Evolutionary conservation across 306 rosid genomes (phyloP).

Genomic region (Quercus dentata): DNA sequence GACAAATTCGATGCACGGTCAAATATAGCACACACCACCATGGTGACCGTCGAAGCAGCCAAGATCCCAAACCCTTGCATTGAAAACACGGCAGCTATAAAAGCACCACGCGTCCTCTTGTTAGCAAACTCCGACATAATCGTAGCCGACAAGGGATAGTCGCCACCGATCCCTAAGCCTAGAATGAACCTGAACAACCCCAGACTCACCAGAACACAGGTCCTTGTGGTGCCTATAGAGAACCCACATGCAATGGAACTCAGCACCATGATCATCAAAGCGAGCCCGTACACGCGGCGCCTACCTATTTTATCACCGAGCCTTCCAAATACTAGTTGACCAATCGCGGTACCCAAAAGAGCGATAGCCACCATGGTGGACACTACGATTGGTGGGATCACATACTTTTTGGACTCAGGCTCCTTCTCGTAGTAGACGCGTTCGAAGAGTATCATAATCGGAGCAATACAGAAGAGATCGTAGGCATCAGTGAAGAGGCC

Average conservation of each 20-base stretch:
- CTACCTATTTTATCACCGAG: conserved; percentile 66
- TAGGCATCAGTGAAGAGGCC: conserved; percentile 81
- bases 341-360: conserved; percentile 49
- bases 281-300: conserved; percentile 51
- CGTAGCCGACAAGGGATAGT: conserved; percentile 72
- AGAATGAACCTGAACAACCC: conserved; percentile 65
- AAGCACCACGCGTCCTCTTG: conserved; percentile 67
- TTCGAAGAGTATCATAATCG: conserved; percentile 44
- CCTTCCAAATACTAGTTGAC: conserved; percentile 56
- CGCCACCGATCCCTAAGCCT: conserved; percentile 80
- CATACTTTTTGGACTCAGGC: not conserved
- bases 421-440: conserved; percentile 37
- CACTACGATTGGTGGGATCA: conserved; percentile 11
- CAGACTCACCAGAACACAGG: conserved; percentile 48
- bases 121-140: conserved; percentile 88
- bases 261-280: conserved; percentile 52
- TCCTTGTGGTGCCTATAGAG: conserved; percentile 46
- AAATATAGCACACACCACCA: conserved; percentile 47
- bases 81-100: conserved; percentile 76
- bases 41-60: conserved; percentile 60
- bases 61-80: conserved; percentile 83
- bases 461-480: conserved; percentile 61
- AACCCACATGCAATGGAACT: conserved; percentile 59
- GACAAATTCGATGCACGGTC: not conserved
- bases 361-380: conserved; percentile 41